Evolutionary conservation across 768 basidiomycete species (phyloP), one percentile per base, ranked within the genome.

Genomic region (Mycena belliarum): DNA sequence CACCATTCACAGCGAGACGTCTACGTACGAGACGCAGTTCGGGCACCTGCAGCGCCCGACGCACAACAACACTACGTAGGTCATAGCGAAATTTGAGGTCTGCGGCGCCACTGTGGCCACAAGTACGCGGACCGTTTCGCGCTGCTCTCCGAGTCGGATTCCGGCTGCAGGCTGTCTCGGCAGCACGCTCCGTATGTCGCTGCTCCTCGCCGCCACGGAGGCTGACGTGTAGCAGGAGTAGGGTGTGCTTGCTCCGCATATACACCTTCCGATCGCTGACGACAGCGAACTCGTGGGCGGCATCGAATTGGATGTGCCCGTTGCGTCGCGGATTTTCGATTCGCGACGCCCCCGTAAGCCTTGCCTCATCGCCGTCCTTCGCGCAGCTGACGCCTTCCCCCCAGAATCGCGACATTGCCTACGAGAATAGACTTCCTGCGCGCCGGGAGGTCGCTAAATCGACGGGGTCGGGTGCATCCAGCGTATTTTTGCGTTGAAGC

Each of bases 21-120:
- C 95, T 0, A 93, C 87, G 0, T 98, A 97, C 69, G 96, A 99
- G 72, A 93, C 92, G 2, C 95, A 94, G 65, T 98, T 96, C 64
- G 97, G 97, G 0, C 84, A 84, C 64, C 82, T 96, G 11, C 86
- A 92, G 64, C 81, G 96, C 42, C 91, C 97, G 0, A 98, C 95
- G 9, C 90, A 96, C 74, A 93, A 95, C 75, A 98, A 98, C 66
- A 98, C 95, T 4, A 89, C 86, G 0, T 91, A 89, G 85, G 90
- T 93, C 57, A 84, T 84, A 43, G 91, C 91, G 47, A 95, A 95
- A 79, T 98, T 98, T 65, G 97, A 99, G 73, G 97, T 98, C 11
- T 97, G 94, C 69, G n/a, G n/a, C n/a, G n/a, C n/a, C n/a, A n/a
- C n/a, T n/a, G n/a, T n/a, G 93, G 91, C 1, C 97, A 98, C 76